Base-by-base conservation (phyloP, 2,329 filamentous ascomycete species). In the Botrytis squamosa region DNA sequence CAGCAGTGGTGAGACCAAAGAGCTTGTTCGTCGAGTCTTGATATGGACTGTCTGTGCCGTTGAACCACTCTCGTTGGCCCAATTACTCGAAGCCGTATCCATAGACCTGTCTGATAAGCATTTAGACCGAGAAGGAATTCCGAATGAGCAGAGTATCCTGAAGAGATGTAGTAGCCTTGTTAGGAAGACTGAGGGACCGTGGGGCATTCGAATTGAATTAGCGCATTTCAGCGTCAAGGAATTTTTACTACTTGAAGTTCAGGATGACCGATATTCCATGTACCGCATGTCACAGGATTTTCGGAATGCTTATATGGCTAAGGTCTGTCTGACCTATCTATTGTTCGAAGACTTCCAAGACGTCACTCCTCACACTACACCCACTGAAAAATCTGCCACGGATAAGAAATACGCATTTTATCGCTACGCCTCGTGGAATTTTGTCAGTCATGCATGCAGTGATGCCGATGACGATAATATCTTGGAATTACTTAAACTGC, bases 151-250 rank as follows among this genome's bases (percentile, higher is more conserved):
- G n/a, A 71, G 69, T 16, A 76, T 79, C 36, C 40, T 80, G 1
- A 73, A 71, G 36, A 75, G 73, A 52, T 79, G 77, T 63, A 75
- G 78, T 44, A 80, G 79, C 63, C 74, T 80, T 18, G 64, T 79
- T n/a, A 73, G 75, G 16, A 76, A 60, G 20, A 75, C 72, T 20
- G 52, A 38, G 3, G 36, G 36, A 20, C 38, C 65, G 16, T 29
- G 71, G 33, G 46, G 62, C 5, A 42, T 70, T 6, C 46, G 62
- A 9, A 59, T 80, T 12, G 75, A 78, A 71, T 65, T 80, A 16
- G 76, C 79, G 22, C 78, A 80, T 67, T 80, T 79, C 55, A 80
- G 76, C 29, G 79, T 80, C 22, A 63, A 77, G 49, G 78, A 80
- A 59, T 80, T 77, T 63, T 70, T 80, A 46, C 12, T 62, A 3